These are phyloP conservation scores for Penicillium sp. DNA, from an alignment of 2,329 filamentous ascomycete genomes.

Conservation along the genomic window DNA sequence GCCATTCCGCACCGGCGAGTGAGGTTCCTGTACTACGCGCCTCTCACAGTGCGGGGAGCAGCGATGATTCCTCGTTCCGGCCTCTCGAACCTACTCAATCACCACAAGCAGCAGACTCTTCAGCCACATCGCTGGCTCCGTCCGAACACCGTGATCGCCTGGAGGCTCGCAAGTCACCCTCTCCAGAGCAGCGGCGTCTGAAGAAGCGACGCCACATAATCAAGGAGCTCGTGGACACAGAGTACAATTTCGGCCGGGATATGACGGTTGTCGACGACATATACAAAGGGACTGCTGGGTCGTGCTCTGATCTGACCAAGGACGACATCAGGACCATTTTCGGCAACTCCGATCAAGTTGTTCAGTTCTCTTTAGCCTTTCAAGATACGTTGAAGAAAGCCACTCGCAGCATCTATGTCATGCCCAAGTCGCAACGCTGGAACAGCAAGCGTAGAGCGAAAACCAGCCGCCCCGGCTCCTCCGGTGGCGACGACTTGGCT, in stretches of 20 bases:
- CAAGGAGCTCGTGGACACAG: conserved; percentile 90
- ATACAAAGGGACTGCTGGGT: conserved; percentile 89
- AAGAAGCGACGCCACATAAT: conserved; percentile 81
- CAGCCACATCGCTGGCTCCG: conserved; percentile 41
- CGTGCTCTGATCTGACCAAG: conserved; percentile 75
- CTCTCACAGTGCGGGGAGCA: conserved; percentile 36
- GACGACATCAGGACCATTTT: conserved; percentile 91
- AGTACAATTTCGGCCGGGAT: conserved; percentile 86
- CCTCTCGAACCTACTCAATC: conserved; percentile 35
- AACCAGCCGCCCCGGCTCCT: conserved; percentile 41
- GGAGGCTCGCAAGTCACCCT: conserved; percentile 34
- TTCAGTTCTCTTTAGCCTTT: conserved; percentile 81
- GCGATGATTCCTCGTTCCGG: conserved; percentile 43
- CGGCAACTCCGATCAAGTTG: conserved; percentile 88
- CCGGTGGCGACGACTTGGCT: conserved; percentile 33
- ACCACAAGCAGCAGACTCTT: conserved; percentile 39
- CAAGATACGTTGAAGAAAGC: conserved; percentile 80
- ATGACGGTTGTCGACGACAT: conserved; percentile 98
- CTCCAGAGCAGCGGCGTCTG: conserved; percentile 60
- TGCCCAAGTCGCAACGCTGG: conserved; percentile 60
- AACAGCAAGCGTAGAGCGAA: conserved; percentile 55
- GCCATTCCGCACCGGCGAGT: conserved; percentile 1
- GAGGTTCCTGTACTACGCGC: conserved; percentile 24
- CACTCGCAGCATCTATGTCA: conserved; percentile 76
- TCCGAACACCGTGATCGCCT: conserved; percentile 32